Conservation (phyloP, 163 green algal species). For the Picocystis sp. region DNA sequence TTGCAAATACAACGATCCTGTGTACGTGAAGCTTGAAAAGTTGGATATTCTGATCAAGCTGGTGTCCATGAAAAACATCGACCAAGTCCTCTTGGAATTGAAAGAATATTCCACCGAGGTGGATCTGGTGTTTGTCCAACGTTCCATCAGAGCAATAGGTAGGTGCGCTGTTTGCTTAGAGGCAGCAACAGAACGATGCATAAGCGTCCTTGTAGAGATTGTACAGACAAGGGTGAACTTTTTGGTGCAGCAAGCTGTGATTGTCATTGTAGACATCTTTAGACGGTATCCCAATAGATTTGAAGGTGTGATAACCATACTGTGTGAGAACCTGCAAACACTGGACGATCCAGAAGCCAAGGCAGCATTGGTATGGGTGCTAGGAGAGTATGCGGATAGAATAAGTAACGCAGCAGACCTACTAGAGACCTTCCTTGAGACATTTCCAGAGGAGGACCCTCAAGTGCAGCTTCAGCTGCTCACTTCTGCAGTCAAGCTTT, state of each 20-base stretch:
- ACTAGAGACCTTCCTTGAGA: constrained; percentile 87
- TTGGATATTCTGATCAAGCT: constrained; percentile 94
- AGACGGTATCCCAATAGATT: constrained; percentile 37
- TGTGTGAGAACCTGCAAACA: constrained; percentile 88
- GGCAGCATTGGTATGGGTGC: constrained; percentile 88
- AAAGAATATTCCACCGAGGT: constrained; percentile 98
- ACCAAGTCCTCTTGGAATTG: constrained; percentile 94
- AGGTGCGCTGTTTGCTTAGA: constrained; percentile 79
- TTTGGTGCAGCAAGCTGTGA: constrained; percentile 91
- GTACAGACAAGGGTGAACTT: constrained; percentile 92
- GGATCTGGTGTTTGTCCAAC: constrained; percentile 92
- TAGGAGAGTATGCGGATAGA: constrained; percentile 95
- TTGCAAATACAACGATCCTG: constrained; percentile 99
- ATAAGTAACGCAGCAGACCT: constrained; percentile 98
- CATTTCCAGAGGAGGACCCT: constrained; percentile 67
- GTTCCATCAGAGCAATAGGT: constrained; percentile 81
- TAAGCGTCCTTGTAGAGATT: constrained; percentile 96
- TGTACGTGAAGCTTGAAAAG: constrained; percentile 99
- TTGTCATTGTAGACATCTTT: constrained; percentile 58
- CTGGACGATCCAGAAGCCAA: constrained; percentile 97
- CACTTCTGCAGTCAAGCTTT: constrained; percentile 96
- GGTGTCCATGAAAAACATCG: constrained; percentile 72
- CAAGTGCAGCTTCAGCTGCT: constrained; percentile 94
- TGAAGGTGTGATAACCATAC: constrained; percentile 35
- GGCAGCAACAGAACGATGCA: constrained; percentile 70